Conservation (phyloP, 106 monocot genomes). For the Allium fistulosum region DNA sequence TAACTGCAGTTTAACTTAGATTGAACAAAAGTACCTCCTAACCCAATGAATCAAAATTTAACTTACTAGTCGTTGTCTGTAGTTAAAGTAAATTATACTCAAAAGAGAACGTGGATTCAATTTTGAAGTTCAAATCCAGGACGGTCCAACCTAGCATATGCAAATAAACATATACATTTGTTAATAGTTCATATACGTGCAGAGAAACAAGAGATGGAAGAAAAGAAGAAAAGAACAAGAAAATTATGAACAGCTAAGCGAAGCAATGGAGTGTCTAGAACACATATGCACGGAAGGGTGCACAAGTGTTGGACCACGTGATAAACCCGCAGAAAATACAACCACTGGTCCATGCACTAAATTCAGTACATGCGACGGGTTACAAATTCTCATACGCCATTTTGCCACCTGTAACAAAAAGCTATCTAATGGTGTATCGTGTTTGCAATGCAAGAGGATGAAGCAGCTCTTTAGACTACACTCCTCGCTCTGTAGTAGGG, state of each 20-base stretch:
- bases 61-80: too few species aligned
- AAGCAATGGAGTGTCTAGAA: slow-evolving; percentile 59
- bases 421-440: slow-evolving; percentile 4
- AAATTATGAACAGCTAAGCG: slow-evolving; percentile 52
- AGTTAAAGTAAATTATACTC: too few species aligned
- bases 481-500: slow-evolving; percentile 37
- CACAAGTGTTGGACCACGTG: slow-evolving; percentile 42
- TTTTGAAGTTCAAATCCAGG: too few species aligned
- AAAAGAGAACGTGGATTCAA: too few species aligned
- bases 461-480: slow-evolving; percentile 80
- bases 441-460: slow-evolving; percentile 47
- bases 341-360: slow-evolving; percentile 21
- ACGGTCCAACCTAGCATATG: not conserved
- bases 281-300: slow-evolving; percentile 78
- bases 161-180: not conserved
- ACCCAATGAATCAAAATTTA: too few species aligned
- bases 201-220: slow-evolving; percentile 41
- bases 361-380: slow-evolving; percentile 31
- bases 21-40: too few species aligned
- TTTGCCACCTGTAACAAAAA: slow-evolving; percentile 48
- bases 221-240: slow-evolving; percentile 28
- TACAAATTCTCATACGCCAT: slow-evolving; percentile 69
- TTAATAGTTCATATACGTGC: not conserved
- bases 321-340: too few species aligned
- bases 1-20: too few species aligned